These are phyloP conservation scores for Boletus bicolor DNA, from an alignment of 768 basidiomycete genomes.

Conservation along the genomic window DNA sequence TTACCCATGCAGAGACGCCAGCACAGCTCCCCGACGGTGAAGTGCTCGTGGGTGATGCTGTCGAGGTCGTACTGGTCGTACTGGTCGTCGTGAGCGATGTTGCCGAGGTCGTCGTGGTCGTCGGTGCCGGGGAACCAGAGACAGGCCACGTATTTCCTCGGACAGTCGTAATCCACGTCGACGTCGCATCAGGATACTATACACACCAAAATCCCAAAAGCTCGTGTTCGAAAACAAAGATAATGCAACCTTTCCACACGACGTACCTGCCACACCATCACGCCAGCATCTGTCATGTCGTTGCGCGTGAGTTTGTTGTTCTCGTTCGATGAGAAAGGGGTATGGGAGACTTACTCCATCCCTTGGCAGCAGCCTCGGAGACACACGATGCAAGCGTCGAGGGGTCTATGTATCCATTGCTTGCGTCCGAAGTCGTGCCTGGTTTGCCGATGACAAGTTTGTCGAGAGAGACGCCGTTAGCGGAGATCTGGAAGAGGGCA, in stretches of 20 bases:
- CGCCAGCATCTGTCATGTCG: constrained; percentile 32
- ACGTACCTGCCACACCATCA: constrained; percentile 44
- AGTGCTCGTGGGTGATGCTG: constrained; percentile 21
- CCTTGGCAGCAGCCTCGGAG: constrained; percentile 52
- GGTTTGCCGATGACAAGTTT: constrained; percentile 62
- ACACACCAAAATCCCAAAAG: neutral
- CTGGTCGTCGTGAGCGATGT: neutral
- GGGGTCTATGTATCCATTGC: constrained; percentile 56
- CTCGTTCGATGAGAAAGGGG: neutral
- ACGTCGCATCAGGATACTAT: constrained; percentile 37
- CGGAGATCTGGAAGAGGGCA: constrained; percentile 53
- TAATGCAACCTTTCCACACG: neutral
- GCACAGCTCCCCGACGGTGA: constrained; percentile 35
- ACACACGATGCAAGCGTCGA: constrained; percentile 58
- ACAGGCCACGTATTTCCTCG: constrained; percentile 38
- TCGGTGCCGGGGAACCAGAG: neutral
- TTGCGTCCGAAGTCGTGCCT: constrained; percentile 39
- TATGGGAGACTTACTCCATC: constrained; percentile 55
- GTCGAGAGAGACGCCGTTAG: constrained; percentile 41
- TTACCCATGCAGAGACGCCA: constrained; percentile 42
- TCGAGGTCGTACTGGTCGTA: neutral
- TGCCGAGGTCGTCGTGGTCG: neutral
- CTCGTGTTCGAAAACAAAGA: neutral
- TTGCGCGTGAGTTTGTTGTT: neutral
- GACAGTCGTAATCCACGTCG: constrained; percentile 40